Percentiles rank a stretch among this genome's conserved stretches.
Conservation (phyloP, 257 asterid genomes). For the Solanum clarkiae region DNA sequence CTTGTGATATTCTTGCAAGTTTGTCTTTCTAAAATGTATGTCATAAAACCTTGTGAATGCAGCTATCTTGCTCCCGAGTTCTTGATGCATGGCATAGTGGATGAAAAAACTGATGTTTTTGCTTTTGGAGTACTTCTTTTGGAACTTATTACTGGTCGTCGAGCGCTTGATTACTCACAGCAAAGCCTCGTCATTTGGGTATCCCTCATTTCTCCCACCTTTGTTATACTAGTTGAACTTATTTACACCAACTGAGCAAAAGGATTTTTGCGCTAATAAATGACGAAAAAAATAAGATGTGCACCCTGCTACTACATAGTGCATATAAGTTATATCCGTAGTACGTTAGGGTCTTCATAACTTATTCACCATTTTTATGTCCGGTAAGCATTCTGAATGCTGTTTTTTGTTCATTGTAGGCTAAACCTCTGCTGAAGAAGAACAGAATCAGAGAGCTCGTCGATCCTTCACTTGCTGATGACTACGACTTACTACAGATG, state of each 20-base stretch:
- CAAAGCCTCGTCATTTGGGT: conserved; percentile 99
- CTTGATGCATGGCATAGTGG: conserved; percentile 93
- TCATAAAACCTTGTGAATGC: conserved; percentile 3
- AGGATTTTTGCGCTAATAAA: background rate
- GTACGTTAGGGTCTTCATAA: background rate
- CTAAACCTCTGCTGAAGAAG: conserved; percentile 82
- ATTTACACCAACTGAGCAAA: background rate
- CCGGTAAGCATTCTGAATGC: background rate
- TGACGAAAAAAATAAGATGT: background rate
- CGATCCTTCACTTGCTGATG: conserved; percentile 56
- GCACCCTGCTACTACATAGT: background rate
- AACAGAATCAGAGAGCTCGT: conserved; percentile 66
- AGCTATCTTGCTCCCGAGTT: conserved; percentile 93
- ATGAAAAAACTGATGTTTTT: conserved; percentile 79
- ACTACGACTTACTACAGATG: conserved; percentile 51
- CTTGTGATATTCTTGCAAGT: background rate
- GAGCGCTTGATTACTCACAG: conserved; percentile 85
- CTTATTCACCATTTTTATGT: background rate
- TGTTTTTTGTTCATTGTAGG: conserved; percentile 19
- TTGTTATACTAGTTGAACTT: background rate
- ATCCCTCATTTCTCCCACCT: conserved; percentile 2
- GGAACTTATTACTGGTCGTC: conserved; percentile 88
- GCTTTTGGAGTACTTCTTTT: conserved; percentile 79
- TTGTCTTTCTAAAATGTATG: background rate
- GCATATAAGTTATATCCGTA: background rate